A percentile compares a stretch with the other conserved stretches of the same genome.
Conservation (phyloP, 202 grass and related monocot species). For the Cymbopogon flexuosus region DNA sequence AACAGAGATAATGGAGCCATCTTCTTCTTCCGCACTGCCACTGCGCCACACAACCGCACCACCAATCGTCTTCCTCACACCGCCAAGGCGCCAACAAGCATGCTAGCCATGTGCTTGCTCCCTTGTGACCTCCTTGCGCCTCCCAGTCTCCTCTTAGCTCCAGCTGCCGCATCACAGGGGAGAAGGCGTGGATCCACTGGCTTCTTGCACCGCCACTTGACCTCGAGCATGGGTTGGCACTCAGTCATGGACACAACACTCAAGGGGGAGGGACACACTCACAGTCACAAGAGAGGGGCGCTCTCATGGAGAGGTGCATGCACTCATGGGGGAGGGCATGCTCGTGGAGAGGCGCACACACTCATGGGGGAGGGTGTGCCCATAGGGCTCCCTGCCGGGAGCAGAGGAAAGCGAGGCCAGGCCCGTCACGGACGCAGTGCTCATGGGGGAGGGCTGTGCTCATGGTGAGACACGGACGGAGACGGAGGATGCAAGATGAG, state of each 20-base stretch:
- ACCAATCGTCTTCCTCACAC: background rate
- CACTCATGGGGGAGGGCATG: background rate
- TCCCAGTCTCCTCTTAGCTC: background rate
- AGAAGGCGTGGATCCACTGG: background rate
- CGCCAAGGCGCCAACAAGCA: background rate
- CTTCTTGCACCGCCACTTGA: background rate
- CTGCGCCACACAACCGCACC: background rate
- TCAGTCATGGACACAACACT: background rate
- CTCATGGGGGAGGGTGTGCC: background rate
- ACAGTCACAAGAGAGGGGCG: background rate
- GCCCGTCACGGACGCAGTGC: background rate
- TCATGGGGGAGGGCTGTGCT: background rate
- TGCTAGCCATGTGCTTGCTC: background rate
- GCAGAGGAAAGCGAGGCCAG: background rate
- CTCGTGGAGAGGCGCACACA: background rate
- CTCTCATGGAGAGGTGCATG: background rate
- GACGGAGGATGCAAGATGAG: background rate
- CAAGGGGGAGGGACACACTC: background rate
- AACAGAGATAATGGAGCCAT: background rate
- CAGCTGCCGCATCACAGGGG: background rate
- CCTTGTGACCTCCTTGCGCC: background rate
- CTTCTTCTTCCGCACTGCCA: background rate
- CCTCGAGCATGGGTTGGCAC: background rate
- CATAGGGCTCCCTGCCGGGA: background rate
- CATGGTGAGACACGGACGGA: background rate